A percentile compares a stretch with the other conserved stretches of the same genome.
These are phyloP conservation scores for Parasitella parasitica DNA, from an alignment of 371 early-diverging fungal species.

Conservation along the genomic window DNA sequence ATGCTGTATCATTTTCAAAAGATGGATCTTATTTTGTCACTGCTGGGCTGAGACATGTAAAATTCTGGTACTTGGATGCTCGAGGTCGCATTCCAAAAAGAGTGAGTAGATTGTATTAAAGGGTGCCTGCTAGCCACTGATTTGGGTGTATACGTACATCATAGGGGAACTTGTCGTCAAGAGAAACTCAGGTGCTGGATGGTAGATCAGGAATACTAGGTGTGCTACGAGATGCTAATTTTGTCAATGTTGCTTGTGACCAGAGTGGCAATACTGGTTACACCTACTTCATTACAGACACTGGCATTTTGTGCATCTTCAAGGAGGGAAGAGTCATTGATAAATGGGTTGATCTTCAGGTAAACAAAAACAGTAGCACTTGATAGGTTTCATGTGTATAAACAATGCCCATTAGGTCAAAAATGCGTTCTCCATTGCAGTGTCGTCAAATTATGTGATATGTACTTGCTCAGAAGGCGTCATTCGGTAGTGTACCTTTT, in stretches of 20 bases:
- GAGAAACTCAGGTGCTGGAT: conserved; percentile 65
- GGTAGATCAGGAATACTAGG: conserved; percentile 71
- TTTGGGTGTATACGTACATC: too few relatives aligned
- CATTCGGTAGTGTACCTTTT: conserved; percentile 47
- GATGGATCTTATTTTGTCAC: conserved; percentile 78
- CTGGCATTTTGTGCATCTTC: conserved; percentile 70
- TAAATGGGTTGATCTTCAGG: conserved; percentile 82
- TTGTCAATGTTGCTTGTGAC: conserved; percentile 67
- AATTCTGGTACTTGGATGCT: conserved; percentile 78
- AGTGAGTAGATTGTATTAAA: conserved; percentile 25
- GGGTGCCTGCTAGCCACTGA: too few relatives aligned
- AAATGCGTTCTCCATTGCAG: conserved; percentile 64
- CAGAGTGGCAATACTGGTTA: conserved; percentile 54
- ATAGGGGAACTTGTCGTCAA: conserved; percentile 33
- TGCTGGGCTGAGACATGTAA: conserved; percentile 77
- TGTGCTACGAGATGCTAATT: conserved; percentile 69
- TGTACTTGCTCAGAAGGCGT: conserved; percentile 78
- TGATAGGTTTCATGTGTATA: neutral
- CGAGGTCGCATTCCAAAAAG: conserved; percentile 44
- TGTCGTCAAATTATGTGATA: conserved; percentile 61
- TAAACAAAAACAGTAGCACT: conserved; percentile 10
- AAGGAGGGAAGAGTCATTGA: conserved; percentile 66
- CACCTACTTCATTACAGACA: conserved; percentile 63
- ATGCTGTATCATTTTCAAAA: conserved; percentile 64
- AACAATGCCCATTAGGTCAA: conserved; percentile 42